These are phyloP conservation scores for Perilla frutescens DNA, from an alignment of 257 asterid species.

Conservation along the genomic window DNA sequence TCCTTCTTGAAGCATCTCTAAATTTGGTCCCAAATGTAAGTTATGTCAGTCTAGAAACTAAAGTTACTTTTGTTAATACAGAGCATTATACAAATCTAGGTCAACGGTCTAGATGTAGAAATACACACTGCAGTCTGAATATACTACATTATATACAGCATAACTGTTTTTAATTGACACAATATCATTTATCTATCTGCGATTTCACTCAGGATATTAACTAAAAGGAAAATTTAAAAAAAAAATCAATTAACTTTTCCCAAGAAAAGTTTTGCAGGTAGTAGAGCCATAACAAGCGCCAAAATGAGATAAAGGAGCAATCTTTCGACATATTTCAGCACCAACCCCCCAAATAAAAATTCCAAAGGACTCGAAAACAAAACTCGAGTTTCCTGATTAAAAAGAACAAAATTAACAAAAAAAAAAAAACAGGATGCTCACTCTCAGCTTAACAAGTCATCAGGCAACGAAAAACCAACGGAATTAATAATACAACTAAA, in stretches of 20 bases:
- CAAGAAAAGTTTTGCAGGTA: neutral
- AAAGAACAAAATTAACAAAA: too few species aligned
- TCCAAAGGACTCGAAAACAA: too few species aligned
- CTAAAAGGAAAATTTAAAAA: neutral
- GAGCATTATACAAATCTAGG: neutral
- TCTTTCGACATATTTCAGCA: slow-evolving; percentile 9
- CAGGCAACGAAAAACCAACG: neutral
- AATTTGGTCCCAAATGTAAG: neutral
- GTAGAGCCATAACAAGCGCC: slow-evolving; percentile 23
- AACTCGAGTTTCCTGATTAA: too few species aligned
- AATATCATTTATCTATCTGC: neutral
- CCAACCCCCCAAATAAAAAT: neutral
- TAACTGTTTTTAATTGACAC: neutral
- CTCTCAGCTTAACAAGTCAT: slow-evolving; percentile 20
- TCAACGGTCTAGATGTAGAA: neutral
- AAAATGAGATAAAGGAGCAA: neutral
- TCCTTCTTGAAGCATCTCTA: slow-evolving; percentile 1
- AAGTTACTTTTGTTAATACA: neutral
- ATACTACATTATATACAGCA: neutral
- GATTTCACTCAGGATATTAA: neutral
- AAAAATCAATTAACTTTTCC: neutral
- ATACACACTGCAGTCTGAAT: neutral
- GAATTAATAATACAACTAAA: neutral
- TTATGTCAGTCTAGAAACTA: neutral
- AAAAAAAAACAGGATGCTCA: neutral